These are phyloP conservation scores for Henckelia pumila DNA, from an alignment of 257 asterid genomes.

Conservation along the genomic window DNA sequence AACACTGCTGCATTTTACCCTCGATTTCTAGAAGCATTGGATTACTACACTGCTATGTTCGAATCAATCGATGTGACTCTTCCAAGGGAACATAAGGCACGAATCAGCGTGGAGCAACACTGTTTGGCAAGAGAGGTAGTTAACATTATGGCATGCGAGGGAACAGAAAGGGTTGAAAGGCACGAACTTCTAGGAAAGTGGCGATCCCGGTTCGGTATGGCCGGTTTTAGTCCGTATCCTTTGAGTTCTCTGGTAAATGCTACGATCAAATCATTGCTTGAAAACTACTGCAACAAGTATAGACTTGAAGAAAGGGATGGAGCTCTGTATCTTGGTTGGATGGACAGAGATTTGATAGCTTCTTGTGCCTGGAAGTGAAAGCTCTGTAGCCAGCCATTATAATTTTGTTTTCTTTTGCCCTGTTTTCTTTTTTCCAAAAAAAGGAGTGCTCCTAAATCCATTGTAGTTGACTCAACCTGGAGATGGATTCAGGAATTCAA, in stretches of 20 bases:
- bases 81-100: conserved; percentile 57
- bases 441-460: background rate
- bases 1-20: conserved; percentile 82
- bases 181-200: conserved; percentile 81
- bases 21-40: conserved; percentile 70
- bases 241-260: conserved; percentile 68
- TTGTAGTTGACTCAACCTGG: background rate
- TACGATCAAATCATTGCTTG: conserved; percentile 59
- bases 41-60: conserved; percentile 74
- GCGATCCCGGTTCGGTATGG: conserved; percentile 75
- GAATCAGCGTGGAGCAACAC: conserved; percentile 81
- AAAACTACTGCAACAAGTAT: conserved; percentile 50
- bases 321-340: conserved; percentile 90
- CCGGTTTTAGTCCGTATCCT: conserved; percentile 70
- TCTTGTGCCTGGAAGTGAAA: conserved; percentile 87
- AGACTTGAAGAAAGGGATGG: conserved; percentile 83
- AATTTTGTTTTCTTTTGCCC: background rate
- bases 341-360: conserved; percentile 82
- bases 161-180: conserved; percentile 71
- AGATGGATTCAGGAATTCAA: background rate
- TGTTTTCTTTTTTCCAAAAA: no score
- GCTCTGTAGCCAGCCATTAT: background rate
- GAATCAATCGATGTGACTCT: conserved; percentile 78
- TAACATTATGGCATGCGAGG: conserved; percentile 81
- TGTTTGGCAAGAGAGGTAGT: conserved; percentile 80